Base-by-base conservation (phyloP, 2,329 filamentous ascomycete species). In the Penicillium sp. region DNA sequence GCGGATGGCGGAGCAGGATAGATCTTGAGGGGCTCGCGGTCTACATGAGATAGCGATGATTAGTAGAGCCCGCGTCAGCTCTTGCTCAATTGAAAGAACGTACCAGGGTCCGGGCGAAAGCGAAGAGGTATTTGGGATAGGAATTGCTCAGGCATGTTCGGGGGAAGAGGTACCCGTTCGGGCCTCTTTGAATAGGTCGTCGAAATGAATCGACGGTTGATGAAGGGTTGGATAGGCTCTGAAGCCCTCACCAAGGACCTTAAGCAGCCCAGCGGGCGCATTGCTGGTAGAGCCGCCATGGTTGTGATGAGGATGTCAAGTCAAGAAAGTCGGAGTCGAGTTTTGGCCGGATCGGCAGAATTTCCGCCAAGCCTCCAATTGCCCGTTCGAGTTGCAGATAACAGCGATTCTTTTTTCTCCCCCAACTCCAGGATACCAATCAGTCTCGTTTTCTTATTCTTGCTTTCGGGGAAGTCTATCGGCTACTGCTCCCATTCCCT, bases 241-340 rank as follows among this genome's bases (percentile, higher is more conserved):
- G 86, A 80, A 13, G 65, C 55, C 53, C 61, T 66, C 14, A 90
- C 70, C 37, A 84, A 76, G 31, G 83, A 78, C 75, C 89, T 89
- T 71, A 89, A 84, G 75, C 85, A 87, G 80, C 85, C 84, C 69
- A 89, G 75, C 60, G 89, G 88, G 83, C 88, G 85, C 76, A 80
- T 71, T 45, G 80, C 75, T 54, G 83, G 76, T 69, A 82, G 75
- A 62, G 83, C 79, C 63, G 83, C 80, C 81, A 90, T 91, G 79
- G 81, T 84, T 61, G 68, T 76, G 67, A 58, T 59, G 55, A 42
- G 50, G 58, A 55, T 59, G 54, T 58, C 49, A 56, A 58, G 43
- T 48, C 56, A 44, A 61, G 53, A 53, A 61, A 61, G 56, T 55
- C 56, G 58, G 60, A 62, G 58, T 62, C 61, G 63, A 62, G 61